Conservation (phyloP, 2,329 filamentous ascomycete genomes). For the Colletotrichum chlorophyti region DNA sequence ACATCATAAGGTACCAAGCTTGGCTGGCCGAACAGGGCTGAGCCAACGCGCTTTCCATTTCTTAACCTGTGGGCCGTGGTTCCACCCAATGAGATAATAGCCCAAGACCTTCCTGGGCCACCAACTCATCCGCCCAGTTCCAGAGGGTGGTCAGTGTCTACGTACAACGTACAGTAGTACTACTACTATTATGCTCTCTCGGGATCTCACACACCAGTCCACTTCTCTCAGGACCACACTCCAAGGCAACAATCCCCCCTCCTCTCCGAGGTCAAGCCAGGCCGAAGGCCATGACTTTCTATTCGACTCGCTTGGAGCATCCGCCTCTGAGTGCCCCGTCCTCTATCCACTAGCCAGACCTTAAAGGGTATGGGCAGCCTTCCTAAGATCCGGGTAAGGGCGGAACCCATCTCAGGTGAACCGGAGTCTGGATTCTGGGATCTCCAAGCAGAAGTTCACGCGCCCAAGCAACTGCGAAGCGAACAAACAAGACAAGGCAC, state of each 20-base stretch:
- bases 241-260: background rate
- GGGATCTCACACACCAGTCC: background rate
- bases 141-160: background rate
- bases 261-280: background rate
- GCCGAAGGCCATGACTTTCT: background rate
- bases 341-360: background rate
- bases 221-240: background rate
- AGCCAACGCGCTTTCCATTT: slow-evolving; percentile 24
- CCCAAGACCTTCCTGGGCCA: background rate
- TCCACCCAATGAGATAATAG: slow-evolving; percentile 7
- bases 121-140: slow-evolving; percentile 5
- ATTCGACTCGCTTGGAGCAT: background rate
- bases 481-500: slow-evolving; percentile 2
- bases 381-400: background rate
- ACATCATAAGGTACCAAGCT: too few species aligned
- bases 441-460: slow-evolving; percentile 4
- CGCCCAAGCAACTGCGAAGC: background rate
- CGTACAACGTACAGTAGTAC: too few species aligned
- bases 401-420: background rate
- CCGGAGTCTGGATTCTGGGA: background rate
- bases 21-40: slow-evolving; percentile 28
- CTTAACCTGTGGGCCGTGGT: background rate
- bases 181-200: too few species aligned
- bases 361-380: background rate
- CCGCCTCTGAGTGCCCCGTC: background rate